Conservation (phyloP, 2,329 filamentous ascomycete genomes). For the Aspergillus sp. region DNA sequence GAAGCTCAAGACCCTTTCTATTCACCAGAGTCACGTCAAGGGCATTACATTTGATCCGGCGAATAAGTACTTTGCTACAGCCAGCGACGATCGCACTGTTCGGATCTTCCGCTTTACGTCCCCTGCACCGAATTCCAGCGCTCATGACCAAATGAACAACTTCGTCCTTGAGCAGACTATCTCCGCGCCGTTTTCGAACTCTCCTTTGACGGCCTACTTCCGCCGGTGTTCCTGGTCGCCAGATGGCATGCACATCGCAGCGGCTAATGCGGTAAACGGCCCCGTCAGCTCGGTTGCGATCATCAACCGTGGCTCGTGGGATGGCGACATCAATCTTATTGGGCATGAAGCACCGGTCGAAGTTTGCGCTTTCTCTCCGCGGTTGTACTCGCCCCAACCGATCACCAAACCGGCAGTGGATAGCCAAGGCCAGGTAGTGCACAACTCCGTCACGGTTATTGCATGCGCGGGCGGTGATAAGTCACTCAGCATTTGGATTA, state of each 20-base stretch:
- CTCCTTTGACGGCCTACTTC: slow-evolving; percentile 95
- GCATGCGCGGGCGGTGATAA: slow-evolving; percentile 97
- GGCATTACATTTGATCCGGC: slow-evolving; percentile 98
- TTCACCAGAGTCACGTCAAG: slow-evolving; percentile 97
- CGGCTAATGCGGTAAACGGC: slow-evolving; percentile 94
- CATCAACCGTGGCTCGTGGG: slow-evolving; percentile 88
- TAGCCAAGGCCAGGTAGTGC: slow-evolving; percentile 41
- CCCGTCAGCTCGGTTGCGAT: slow-evolving; percentile 97
- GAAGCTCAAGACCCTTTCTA: slow-evolving; percentile 89
- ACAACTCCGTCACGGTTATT: slow-evolving; percentile 79
- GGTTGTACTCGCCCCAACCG: slow-evolving; percentile 77
- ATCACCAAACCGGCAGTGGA: slow-evolving; percentile 51
- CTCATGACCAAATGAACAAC: slow-evolving; percentile 95
- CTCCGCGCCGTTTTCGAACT: slow-evolving; percentile 80
- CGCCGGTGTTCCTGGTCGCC: slow-evolving; percentile 96
- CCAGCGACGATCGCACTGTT: slow-evolving; percentile 94
- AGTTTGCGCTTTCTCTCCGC: slow-evolving; percentile 94
- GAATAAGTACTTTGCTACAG: slow-evolving; percentile 98
- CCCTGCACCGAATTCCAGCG: slow-evolving; percentile 83
- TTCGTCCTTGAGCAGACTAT: slow-evolving; percentile 95
- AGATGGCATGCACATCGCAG: slow-evolving; percentile 94
- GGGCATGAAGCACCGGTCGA: slow-evolving; percentile 96
- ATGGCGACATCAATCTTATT: slow-evolving; percentile 95
- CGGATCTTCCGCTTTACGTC: slow-evolving; percentile 95
- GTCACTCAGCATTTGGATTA: slow-evolving; percentile 96